Conservation (phyloP, 1,284 basidiomycete species). For the Apiotrichum mycotoxinovorans region DNA sequence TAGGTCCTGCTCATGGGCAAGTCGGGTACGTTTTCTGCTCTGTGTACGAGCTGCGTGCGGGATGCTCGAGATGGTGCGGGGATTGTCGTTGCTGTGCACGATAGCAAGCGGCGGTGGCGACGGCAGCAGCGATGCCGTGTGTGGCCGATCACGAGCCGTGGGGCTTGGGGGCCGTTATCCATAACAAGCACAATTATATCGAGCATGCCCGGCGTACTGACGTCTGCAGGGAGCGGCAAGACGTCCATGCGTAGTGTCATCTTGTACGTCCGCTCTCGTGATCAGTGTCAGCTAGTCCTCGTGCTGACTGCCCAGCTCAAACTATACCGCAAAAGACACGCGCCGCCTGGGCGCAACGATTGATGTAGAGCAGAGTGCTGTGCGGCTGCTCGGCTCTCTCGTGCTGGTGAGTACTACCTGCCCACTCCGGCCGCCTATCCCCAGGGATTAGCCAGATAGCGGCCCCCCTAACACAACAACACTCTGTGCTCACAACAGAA, state of each 20-base stretch:
- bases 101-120: no score
- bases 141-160: no score
- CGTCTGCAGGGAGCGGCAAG: slow-evolving; percentile 55
- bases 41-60: no score
- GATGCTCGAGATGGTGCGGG: no score
- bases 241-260: slow-evolving; percentile 99
- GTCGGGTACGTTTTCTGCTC: slow-evolving; percentile 59
- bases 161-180: no score
- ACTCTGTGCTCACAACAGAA: slow-evolving; percentile 52
- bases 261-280: slow-evolving; percentile 86
- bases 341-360: slow-evolving; percentile 90
- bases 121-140: no score
- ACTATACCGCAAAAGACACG: slow-evolving; percentile 85
- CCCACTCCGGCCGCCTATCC: no score
- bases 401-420: slow-evolving; percentile 45
- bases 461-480: slow-evolving; percentile 54
- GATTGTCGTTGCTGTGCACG: no score
- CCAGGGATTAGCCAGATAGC: no score
- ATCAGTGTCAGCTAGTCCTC: background rate
- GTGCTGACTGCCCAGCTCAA: slow-evolving; percentile 60
- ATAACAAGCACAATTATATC: no score
- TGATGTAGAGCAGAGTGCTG: slow-evolving; percentile 95
- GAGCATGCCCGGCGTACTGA: no score
- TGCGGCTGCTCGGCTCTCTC: slow-evolving; percentile 77
- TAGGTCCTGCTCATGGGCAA: slow-evolving; percentile 88